A percentile compares a stretch with the other conserved stretches of the same genome.
These are phyloP conservation scores for Picochlorum sp. DNA, from an alignment of 139 green algal genomes.

Conservation along the genomic window DNA sequence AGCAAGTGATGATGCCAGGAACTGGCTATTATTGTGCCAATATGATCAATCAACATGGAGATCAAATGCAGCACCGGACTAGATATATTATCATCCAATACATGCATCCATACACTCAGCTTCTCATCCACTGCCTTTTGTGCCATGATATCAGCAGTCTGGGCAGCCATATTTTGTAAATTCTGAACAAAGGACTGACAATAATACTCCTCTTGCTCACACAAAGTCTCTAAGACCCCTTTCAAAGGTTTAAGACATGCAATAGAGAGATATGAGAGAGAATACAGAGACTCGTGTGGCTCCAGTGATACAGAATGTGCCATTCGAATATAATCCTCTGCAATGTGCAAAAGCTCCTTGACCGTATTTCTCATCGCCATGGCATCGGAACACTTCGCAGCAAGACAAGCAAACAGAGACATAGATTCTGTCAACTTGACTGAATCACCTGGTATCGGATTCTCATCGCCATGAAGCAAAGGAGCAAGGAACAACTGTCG, in stretches of 20 bases:
- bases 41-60: background rate
- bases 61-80: background rate
- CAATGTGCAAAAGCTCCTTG: too few species aligned
- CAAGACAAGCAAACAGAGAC: too few species aligned
- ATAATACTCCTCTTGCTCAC: background rate
- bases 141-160: background rate
- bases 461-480: too few species aligned
- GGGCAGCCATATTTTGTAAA: background rate
- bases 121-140: background rate
- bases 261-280: background rate
- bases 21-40: conserved; percentile 1
- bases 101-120: background rate
- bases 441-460: too few species aligned
- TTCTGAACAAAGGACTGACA: conserved; percentile 1
- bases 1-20: background rate
- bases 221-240: background rate
- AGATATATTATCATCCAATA: background rate
- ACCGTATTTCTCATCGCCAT: too few species aligned
- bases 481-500: too few species aligned
- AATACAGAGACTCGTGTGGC: background rate
- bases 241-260: background rate
- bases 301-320: too few species aligned
- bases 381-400: too few species aligned
- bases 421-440: too few species aligned
- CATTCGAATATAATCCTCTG: too few species aligned